Base-by-base conservation (phyloP, 176 grass and related monocot species). In the Zea luxurians region DNA sequence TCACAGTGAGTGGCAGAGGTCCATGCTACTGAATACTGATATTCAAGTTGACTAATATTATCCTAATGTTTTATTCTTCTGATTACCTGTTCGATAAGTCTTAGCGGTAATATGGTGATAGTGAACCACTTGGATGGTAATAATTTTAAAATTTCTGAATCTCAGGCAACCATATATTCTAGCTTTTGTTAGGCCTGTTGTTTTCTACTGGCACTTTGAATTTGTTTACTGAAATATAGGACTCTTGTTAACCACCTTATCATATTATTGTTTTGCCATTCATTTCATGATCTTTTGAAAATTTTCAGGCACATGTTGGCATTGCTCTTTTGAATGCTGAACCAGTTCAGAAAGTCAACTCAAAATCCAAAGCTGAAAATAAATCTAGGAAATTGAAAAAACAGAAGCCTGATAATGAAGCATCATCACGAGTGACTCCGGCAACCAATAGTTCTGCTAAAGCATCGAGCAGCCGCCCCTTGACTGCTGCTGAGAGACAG, bases 241-340 rank as follows among this genome's bases (percentile, higher is more conserved):
- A 71, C 11, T 17, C 49, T 38, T 80, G 40, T 59, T 78, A 34
- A 59, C 60, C 34, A 36, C 6, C 9, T 76, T 71, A 45, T 72
- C 48, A 60, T 50, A 77, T 40, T 34, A 64, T 82, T 63, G 2
- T 49, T 81, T 48, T 62, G 1, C 38, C 40, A 36, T 53, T 91
- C 10, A 41, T 61, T 57, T 61, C 70, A 38, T 78, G 43, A 65
- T 81, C 9, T 59, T 84, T 7, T 66, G 6, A 5, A 13, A 83
- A 71, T 79, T 61, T 88, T 74, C 74, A 99, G 92, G 89, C 96
- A 78, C 96, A 99, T 76, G 64, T 99, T 65, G 92, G 92, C 61
- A 91, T 99, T 86, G 96, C 96, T 75, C 83, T 99, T 80, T 86
- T 99, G 76, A 99, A 99, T 83, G 96, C 92, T 10, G 83, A 86